A percentile compares a stretch with the other conserved stretches of the same genome.
These are phyloP conservation scores for Cladosporium sp. DNA, from an alignment of 2,329 filamentous ascomycete species.

Conservation along the genomic window DNA sequence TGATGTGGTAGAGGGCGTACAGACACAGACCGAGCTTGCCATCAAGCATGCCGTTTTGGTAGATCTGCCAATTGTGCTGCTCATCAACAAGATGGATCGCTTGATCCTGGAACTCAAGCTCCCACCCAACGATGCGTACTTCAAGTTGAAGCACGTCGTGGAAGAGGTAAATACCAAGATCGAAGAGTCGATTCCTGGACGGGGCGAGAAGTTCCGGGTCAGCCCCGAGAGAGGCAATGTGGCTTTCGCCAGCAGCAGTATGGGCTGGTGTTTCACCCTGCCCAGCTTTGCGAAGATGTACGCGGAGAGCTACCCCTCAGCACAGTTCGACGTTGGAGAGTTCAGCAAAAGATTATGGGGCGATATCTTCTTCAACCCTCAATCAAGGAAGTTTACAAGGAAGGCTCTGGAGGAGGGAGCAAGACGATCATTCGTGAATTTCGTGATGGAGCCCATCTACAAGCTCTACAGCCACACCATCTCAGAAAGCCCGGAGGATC, in stretches of 20 bases:
- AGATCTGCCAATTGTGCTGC: slow-evolving; percentile 78
- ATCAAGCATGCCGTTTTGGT: slow-evolving; percentile 93
- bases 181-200: slow-evolving; percentile 76
- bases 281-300: slow-evolving; percentile 97
- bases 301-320: slow-evolving; percentile 65
- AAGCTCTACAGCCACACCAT: slow-evolving; percentile 95
- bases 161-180: slow-evolving; percentile 97
- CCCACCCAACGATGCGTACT: slow-evolving; percentile 92
- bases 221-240: slow-evolving; percentile 98
- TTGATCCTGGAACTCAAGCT: slow-evolving; percentile 91
- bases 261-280: slow-evolving; percentile 96
- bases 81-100: slow-evolving; percentile 97
- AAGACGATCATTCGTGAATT: slow-evolving; percentile 86
- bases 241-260: slow-evolving; percentile 86
- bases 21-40: slow-evolving; percentile 93
- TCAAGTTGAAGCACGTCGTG: slow-evolving; percentile 97
- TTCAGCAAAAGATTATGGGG: slow-evolving; percentile 89
- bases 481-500: slow-evolving; percentile 78
- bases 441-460: slow-evolving; percentile 94
- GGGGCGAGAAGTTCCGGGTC: slow-evolving; percentile 71
- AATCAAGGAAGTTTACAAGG: slow-evolving; percentile 83
- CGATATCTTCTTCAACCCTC: slow-evolving; percentile 92
- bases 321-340: slow-evolving; percentile 65
- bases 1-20: slow-evolving; percentile 98
- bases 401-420: slow-evolving; percentile 77